A percentile compares a stretch with the other conserved stretches of the same genome.
These are phyloP conservation scores for Luzula sylvatica DNA, from an alignment of 176 grass and related monocot genomes.

Conservation along the genomic window DNA sequence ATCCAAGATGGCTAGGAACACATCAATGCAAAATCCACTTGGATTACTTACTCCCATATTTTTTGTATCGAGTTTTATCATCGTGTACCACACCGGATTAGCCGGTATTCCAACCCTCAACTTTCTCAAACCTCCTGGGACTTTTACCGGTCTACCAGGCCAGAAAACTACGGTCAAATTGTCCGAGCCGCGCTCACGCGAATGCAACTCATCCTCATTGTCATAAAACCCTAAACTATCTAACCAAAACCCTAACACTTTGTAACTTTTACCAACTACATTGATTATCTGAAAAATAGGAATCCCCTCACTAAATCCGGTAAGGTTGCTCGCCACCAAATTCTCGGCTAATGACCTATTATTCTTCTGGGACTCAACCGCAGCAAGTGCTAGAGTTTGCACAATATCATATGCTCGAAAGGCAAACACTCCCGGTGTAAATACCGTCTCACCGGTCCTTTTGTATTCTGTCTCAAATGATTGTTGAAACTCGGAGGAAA, in stretches of 20 bases:
- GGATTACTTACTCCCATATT: no score
- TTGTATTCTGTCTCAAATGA: not conserved
- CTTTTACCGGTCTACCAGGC: conserved; percentile 5
- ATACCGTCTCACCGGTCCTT: not conserved
- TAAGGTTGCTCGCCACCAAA: not conserved
- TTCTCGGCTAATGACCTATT: not conserved
- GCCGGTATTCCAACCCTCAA: conserved; percentile 23
- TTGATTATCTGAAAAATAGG: conserved; percentile 13
- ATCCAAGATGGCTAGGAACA: conserved; percentile 13
- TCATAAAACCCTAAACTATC: conserved; percentile 10
- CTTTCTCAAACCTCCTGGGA: conserved; percentile 17
- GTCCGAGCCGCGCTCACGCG: not conserved
- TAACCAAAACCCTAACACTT: conserved; percentile 20
- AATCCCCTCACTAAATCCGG: conserved; percentile 11
- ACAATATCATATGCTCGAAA: conserved; percentile 26
- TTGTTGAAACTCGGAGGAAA: conserved; percentile 9
- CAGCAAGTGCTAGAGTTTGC: not conserved
- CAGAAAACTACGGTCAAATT: conserved; percentile 1
- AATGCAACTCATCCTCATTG: not conserved
- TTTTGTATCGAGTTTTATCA: no score
- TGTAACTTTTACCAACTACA: conserved; percentile 1
- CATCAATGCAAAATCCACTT: conserved; percentile 31
- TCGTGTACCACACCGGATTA: not conserved
- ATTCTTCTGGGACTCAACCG: not conserved
- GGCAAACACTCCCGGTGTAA: conserved; percentile 13